A percentile compares a stretch with the other conserved stretches of the same genome.
Conservation (phyloP, 169 alveolate species). For the Plasmodium berghei region DNA sequence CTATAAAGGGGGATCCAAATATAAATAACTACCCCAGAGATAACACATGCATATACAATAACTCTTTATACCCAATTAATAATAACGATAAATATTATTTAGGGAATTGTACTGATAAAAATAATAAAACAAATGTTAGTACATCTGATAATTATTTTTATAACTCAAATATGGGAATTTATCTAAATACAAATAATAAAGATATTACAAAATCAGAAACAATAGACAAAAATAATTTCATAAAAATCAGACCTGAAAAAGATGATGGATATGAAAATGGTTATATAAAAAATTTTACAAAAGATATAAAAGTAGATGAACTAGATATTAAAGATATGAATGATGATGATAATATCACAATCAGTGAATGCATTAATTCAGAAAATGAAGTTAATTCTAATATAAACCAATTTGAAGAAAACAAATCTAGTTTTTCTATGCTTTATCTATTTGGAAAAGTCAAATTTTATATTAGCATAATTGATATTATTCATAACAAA, state of each 20-base stretch:
- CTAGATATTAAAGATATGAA: constrained; percentile 6
- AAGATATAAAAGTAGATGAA: neutral
- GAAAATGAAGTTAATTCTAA: constrained; percentile 1
- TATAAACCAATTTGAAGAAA: constrained; percentile 33
- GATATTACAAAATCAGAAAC: constrained; percentile 13
- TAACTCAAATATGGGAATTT: constrained; percentile 6
- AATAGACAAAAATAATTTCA: constrained; percentile 2
- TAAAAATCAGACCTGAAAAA: neutral
- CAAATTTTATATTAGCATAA: constrained; percentile 70
- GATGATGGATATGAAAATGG: neutral
- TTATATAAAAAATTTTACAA: neutral
- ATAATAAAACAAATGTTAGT: constrained; percentile 1
- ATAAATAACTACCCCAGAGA: too few species aligned
- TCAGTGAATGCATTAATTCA: constrained; percentile 22
- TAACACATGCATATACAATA: constrained; percentile 1
- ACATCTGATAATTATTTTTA: neutral
- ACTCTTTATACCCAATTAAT: constrained; percentile 13
- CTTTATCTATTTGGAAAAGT: constrained; percentile 70
- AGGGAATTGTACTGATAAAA: neutral
- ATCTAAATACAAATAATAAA: constrained; percentile 7
- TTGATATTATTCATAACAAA: constrained; percentile 68
- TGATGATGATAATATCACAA: constrained; percentile 37
- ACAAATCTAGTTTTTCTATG: constrained; percentile 73
- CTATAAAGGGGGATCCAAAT: neutral
- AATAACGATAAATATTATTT: constrained; percentile 11